Conservation (phyloP, 1,284 basidiomycete genomes). For the Heterobasidion parviporum region DNA sequence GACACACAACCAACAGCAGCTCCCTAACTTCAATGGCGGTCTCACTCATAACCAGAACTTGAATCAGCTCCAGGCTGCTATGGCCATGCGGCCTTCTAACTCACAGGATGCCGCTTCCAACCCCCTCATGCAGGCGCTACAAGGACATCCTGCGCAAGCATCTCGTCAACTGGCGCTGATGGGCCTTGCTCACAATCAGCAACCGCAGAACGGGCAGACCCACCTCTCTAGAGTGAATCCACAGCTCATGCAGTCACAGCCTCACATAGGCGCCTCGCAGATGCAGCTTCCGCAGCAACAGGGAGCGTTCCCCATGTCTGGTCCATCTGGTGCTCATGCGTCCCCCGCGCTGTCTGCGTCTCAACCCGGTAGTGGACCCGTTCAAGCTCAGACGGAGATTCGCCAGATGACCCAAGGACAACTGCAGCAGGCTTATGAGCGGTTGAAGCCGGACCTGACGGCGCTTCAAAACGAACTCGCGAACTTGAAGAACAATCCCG, state of each 20-base stretch:
- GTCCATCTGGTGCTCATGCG: not conserved
- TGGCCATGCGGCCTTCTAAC: constrained; percentile 16
- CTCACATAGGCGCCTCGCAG: constrained; percentile 2
- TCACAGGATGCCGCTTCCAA: constrained; percentile 22
- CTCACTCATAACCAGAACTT: constrained; percentile 13
- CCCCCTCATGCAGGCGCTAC: constrained; percentile 24
- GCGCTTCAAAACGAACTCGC: too few species aligned
- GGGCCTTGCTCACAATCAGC: constrained; percentile 36
- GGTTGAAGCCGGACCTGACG: too few species aligned
- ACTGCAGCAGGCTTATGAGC: too few species aligned
- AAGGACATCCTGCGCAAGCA: constrained; percentile 16
- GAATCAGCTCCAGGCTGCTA: constrained; percentile 1
- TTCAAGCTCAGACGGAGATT: not conserved
- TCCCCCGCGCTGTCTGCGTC: not conserved
- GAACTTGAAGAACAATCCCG: too few species aligned
- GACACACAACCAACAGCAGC: constrained; percentile 31
- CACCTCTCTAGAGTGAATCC: constrained; percentile 24
- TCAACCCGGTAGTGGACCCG: not conserved
- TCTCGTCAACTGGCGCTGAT: constrained; percentile 43
- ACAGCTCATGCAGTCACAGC: constrained; percentile 3
- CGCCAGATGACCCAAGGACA: too few species aligned
- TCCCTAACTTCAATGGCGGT: constrained; percentile 28
- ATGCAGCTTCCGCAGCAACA: not conserved
- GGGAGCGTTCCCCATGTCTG: not conserved
- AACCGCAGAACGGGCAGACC: constrained; percentile 22